Base-by-base conservation (phyloP, 257 asterid genomes). In the Misopates orontium region DNA sequence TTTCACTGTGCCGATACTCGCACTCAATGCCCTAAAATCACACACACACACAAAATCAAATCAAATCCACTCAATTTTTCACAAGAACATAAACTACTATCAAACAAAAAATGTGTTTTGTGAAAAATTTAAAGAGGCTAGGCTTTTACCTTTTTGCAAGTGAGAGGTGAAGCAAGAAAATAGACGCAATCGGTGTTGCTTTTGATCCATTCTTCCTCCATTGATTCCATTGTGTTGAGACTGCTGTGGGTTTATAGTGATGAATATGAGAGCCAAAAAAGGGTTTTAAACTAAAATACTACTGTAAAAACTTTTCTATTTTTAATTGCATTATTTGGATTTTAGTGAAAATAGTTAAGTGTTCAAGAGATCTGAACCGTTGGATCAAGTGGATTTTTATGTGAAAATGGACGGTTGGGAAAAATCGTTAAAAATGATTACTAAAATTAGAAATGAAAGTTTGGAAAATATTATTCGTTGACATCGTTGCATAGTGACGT, bases 91-190 rank as follows among this genome's bases (percentile, higher is more conserved):
- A 20, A 17, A 41, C 41, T 56, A 51, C 8, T 7, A 15, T 0
- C 41, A n/a, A 4, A 11, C 11, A 5, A 15, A 18, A 24, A 17
- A 23, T 28, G 36, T 28, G 7, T 28, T 28, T 7, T 28, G 2
- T 22, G 19, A 15, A 19, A n/a, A 36, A 14, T 52, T 15, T 19
- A 51, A 60, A 20, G 28, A 14, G 40, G 62, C 0, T 36, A 13
- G 82, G 87, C 87, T 83, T 85, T 60, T 83, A 84, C 89, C 87
- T 83, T 85, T 60, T 83, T 85, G 82, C 93, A 85, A 45, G 93
- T 83, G 44, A 83, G 78, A 57, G 93, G 90, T 12, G 89, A 83
- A 22, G 90, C 87, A 1, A 86, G 83, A 74, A 83, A 86, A 85
- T 81, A 81, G 40, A 86, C 84, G 50, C 94, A 86, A 79, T 86